Evolutionary conservation across 306 rosid genomes (phyloP), one percentile per base, ranked within the genome.

Genomic region (Medicago ruthenica): DNA sequence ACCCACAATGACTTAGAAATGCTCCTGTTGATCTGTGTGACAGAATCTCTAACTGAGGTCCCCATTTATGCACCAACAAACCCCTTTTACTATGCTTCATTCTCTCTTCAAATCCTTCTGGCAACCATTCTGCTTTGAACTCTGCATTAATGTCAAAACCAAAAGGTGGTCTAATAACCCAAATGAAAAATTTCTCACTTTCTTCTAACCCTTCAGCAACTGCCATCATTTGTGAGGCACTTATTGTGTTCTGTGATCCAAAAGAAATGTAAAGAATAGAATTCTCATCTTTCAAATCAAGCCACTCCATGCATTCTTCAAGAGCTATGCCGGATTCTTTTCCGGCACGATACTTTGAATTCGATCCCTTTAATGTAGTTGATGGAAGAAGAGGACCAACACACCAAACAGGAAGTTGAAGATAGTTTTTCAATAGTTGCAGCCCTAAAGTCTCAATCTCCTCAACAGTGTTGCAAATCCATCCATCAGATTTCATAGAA

Each of bases 1-100:
- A 91, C 6, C 97, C 97, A 62, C 98, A 93, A n/a, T 93, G 97
- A 61, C 97, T 88, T 17, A 93, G 62, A 77, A 93, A 91, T 1
- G 81, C 96, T 1, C 93, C 89, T 0, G 83, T 78, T 8, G 91
- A 76, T 16, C 31, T 68, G 76, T 93, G 97, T 1, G 89, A 71
- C 1, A 93, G 61, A 53, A 93, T 93, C 75, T 89, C 96, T 88
- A 88, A 62, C 7, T 91, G 97, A 8, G 96, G 96, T 7, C 92
- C 97, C 97, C 98, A 93, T 12, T 84, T 85, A 6, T 81, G 78
- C 51, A 93, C 86, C 20, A 91, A 4, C 15, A 93, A 27, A 0
- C 96, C 94, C 16, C 17, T 63, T 4, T 85, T 83, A 15, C 34
- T 75, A 17, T 31, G 73, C 17, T 41, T 81, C 77, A 84, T 78